Percentiles rank a stretch among this genome's conserved stretches.
Evolutionary conservation across 495 filamentous ascomycete species (phyloP).

Genomic region (Xylaria acuta): DNA sequence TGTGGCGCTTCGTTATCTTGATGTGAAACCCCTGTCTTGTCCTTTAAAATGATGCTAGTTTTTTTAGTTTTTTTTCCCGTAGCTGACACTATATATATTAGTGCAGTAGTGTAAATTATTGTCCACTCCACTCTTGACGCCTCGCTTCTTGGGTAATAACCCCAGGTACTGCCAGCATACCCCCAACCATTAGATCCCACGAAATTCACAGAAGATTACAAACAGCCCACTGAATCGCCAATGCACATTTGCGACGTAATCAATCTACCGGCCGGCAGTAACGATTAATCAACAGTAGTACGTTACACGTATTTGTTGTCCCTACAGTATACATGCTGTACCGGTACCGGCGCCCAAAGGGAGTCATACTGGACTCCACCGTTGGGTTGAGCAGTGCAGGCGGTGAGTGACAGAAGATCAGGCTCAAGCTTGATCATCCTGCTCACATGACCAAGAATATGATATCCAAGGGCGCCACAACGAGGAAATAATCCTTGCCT

Average conservation of each 20-base stretch:
- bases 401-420: conserved; percentile 30
- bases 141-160: not conserved
- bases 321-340: conserved; percentile 14
- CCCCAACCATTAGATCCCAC: not conserved
- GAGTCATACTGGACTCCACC: conserved; percentile 25
- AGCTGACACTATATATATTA: conserved; percentile 15
- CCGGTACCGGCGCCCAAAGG: conserved; percentile 26
- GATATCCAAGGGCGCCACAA: conserved; percentile 19
- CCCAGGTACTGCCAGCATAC: not conserved
- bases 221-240: not conserved
- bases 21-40: not conserved
- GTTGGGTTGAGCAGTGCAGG: conserved; percentile 28
- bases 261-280: conserved; percentile 1
- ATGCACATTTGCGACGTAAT: conserved; percentile 23
- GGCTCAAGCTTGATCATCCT: conserved; percentile 25
- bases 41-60: not conserved
- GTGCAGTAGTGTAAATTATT: not conserved
- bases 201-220: not conserved
- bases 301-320: conserved; percentile 27
- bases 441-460: conserved; percentile 26
- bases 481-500: conserved; percentile 1
- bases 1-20: conserved; percentile 24
- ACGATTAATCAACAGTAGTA: not conserved
- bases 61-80: conserved; percentile 2
- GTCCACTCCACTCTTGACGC: conserved; percentile 8